Evolutionary conservation across 192 early-diverging fungal genomes (phyloP).

Genomic region (Rhizophagus clarus): DNA sequence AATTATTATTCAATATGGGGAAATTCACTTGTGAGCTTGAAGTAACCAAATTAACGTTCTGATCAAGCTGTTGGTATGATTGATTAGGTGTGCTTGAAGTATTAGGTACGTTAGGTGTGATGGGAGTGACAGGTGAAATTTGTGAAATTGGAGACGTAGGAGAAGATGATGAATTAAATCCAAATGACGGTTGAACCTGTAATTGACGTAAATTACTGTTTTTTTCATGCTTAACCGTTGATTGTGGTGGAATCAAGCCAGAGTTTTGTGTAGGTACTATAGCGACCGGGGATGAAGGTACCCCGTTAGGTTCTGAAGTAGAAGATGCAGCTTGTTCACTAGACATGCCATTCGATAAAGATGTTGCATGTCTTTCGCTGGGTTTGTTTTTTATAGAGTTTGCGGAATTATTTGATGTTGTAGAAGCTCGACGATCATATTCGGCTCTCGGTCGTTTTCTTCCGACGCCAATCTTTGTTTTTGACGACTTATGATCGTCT

Average conservation of each 20-base stretch:
- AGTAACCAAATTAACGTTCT: not conserved
- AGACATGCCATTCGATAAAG: conserved; percentile 41
- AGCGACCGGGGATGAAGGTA: not conserved
- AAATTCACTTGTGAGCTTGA: not conserved
- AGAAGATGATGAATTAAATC: not conserved
- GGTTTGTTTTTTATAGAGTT: conserved; percentile 25
- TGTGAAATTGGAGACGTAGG: conserved; percentile 11
- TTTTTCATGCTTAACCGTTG: conserved; percentile 19
- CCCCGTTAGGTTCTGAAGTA: conserved; percentile 36
- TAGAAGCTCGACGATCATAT: conserved; percentile 34
- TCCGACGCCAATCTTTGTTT: conserved; percentile 42
- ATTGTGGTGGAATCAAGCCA: not conserved
- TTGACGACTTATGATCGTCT: conserved; percentile 93
- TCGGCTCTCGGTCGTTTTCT: conserved; percentile 29
- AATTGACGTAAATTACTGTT: not conserved
- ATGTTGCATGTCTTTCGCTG: conserved; percentile 28
- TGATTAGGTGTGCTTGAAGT: not conserved
- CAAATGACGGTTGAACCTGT: conserved; percentile 8
- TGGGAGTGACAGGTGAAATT: conserved; percentile 7
- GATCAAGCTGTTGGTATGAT: conserved; percentile 1
- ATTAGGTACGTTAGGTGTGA: not conserved
- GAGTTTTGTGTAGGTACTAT: not conserved
- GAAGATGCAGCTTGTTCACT: conserved; percentile 31
- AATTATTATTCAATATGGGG: not conserved
- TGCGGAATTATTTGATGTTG: not conserved